phyloP scores from a whole-genome alignment of 805 yeast genomes.

The Scheffersomyces coipomensis region DNA sequence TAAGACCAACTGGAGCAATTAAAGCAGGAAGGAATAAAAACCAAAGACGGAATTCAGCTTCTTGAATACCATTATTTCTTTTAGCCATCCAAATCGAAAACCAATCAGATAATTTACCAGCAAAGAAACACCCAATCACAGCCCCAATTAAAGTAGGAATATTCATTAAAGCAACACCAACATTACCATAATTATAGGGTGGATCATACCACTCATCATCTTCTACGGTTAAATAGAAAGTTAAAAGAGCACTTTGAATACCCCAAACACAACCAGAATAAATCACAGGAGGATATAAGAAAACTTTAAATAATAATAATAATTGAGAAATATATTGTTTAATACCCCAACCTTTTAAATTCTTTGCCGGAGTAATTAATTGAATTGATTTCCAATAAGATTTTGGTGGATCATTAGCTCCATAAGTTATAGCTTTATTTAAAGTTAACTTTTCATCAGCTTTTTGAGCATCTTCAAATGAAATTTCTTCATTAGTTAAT shows the following conservation, averaged over 20 bases:
- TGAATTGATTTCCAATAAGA: conserved; percentile 30
- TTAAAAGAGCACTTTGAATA: conserved; percentile 36
- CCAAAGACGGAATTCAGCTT: conserved; percentile 37
- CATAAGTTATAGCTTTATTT: conserved; percentile 6
- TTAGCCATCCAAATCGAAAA: conserved; percentile 37
- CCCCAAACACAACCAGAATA: conserved; percentile 41
- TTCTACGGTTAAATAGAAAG: conserved; percentile 38
- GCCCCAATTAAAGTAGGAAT: conserved; percentile 40
- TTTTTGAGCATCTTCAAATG: conserved; percentile 1
- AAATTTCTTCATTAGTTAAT: neutral
- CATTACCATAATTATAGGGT: conserved; percentile 32
- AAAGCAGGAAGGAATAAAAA: conserved; percentile 33
- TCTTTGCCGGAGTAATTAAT: conserved; percentile 33
- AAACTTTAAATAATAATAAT: conserved; percentile 27
- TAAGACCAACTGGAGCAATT: conserved; percentile 32
- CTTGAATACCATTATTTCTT: conserved; percentile 33
- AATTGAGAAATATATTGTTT: conserved; percentile 41
- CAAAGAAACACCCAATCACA: conserved; percentile 34
- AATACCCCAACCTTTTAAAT: conserved; percentile 35
- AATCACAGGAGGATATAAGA: conserved; percentile 34
- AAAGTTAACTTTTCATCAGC: conserved; percentile 8
- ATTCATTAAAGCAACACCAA: conserved; percentile 39
- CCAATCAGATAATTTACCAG: conserved; percentile 33
- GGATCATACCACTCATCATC: conserved; percentile 34
- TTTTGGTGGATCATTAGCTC: conserved; percentile 23